Evolutionary conservation across 108 stramenopile genomes (phyloP), one percentile per base, ranked within the genome.

Genomic region (Cyclotella choctawhatcheeana): DNA sequence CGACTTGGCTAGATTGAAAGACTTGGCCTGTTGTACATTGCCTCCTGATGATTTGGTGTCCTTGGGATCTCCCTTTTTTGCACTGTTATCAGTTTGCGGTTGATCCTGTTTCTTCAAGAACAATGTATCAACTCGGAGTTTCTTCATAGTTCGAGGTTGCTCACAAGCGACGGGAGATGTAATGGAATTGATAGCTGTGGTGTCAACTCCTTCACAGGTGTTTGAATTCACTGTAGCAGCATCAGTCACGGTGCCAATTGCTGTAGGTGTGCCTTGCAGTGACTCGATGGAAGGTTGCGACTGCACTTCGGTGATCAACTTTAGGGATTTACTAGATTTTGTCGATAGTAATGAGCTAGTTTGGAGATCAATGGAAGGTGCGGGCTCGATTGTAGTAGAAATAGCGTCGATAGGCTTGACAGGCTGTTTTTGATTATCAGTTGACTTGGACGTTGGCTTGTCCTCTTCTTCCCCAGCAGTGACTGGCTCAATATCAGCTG

Each of bases 311-410:
- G 53, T 27, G 5, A 54, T 29, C 25, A 54, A 5, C 5, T 22
- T 54, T 7, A 54, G 27, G 27, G 53, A 54, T 27, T 54, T 54
- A 26, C 27, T 24, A 3, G 48, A 50, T n/a, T 50, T 50, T 4
- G 48, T 50, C 4, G 48, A 50, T n/a, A 8, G 7, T 4, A 50
- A 20, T n/a, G 48, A 17, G 18, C 48, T 50, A n/a, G 48, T n/a
- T n/a, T 50, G 48, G 12, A 40, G 37, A 40, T 48, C 47, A 10
- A 48, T 48, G 47, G 47, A 48, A n/a, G 8, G 47, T n/a, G 47
- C 17, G 17, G 47, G 17, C 47, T 54, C 53, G 27, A 54, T 5
- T 54, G 53, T 27, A 14, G 53, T 8, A 54, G 17, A 5, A 54
- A 54, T 54, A 5, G 21, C 25, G 6, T 54, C 53, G 8, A 54